Conservation (phyloP, 1,139 yeast genomes). For the Candida sanyaensis region DNA sequence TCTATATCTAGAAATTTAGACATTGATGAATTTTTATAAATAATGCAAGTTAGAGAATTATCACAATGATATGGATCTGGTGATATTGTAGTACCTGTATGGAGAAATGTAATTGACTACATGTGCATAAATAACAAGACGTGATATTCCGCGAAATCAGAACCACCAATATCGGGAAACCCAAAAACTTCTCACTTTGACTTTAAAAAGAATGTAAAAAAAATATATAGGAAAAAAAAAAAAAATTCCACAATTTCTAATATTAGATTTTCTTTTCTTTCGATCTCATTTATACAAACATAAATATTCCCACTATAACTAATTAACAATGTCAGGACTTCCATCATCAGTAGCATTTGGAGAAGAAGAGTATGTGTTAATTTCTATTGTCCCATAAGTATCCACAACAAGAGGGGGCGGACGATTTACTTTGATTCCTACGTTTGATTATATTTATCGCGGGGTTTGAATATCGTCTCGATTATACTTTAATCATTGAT, state of each 20-base stretch:
- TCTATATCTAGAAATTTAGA: background rate
- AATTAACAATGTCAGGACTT: constrained; percentile 17
- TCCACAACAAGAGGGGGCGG: too few relatives aligned
- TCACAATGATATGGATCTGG: too few relatives aligned
- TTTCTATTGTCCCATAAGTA: background rate
- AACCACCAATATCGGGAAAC: too few relatives aligned
- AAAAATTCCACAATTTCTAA: background rate
- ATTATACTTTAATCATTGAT: background rate
- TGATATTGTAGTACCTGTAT: too few relatives aligned
- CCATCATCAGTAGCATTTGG: constrained; percentile 27
- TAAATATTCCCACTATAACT: constrained; percentile 3
- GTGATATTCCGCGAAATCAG: too few relatives aligned
- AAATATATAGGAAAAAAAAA: background rate
- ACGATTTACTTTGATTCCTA: background rate
- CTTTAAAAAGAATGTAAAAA: background rate
- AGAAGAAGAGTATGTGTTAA: constrained; percentile 26
- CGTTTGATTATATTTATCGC: background rate
- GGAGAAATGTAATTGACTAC: too few relatives aligned
- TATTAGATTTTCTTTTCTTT: background rate
- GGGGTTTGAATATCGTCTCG: constrained; percentile 7
- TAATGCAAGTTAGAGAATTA: background rate
- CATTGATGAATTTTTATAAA: background rate
- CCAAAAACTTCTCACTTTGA: background rate
- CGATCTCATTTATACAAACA: background rate
- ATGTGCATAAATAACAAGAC: too few relatives aligned